Evolutionary conservation across 148 eudicot genomes (phyloP), one percentile per base, ranked within the genome.

Genomic region (Camellia granthamiana): DNA sequence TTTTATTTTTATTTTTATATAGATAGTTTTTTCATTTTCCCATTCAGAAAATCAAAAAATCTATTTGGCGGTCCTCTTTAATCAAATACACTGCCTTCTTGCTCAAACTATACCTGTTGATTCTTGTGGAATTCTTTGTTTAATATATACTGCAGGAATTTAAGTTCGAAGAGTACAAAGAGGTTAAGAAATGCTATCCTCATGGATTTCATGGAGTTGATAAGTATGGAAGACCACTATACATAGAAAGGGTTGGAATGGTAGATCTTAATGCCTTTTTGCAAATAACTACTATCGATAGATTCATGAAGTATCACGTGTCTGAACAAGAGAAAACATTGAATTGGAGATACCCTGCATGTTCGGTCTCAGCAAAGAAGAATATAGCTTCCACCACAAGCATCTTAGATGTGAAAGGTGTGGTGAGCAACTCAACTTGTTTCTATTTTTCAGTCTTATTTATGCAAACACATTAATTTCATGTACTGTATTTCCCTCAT

Each of bases 141-240:
- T 49, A 16, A 2, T 15, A 43, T 18, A 43, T 49, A 23, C 65
- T 83, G 75, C 85, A 90, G 87, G 94, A 89, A 49, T 89, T 87
- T 60, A 85, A 81, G 60, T 89, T 84, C 78, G 89, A 81, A 13
- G 94, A 89, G 73, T 54, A 42, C 18, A 69, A 58, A 68, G 82
- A 89, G 46, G 90, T 91, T 21, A 85, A 88, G 66, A 85, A 84
- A 55, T 84, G 78, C 55, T 89, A 91, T 66, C 94, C 94, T 74
- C 90, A 91, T 76, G 94, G 94, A 64, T 91, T 69, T 81, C 94
- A 91, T 59, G 92, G 92, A 16, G 92, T 91, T 23, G 92, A 91
- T 77, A 88, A 86, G 79, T 47, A 76, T 75, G 94, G 94, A 3
- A 86, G 89, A 68, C 94, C 94, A 14, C 74, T 91, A 46, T 91